Evolutionary conservation across 768 basidiomycete genomes (phyloP).

Genomic region (Mycena galopus): DNA sequence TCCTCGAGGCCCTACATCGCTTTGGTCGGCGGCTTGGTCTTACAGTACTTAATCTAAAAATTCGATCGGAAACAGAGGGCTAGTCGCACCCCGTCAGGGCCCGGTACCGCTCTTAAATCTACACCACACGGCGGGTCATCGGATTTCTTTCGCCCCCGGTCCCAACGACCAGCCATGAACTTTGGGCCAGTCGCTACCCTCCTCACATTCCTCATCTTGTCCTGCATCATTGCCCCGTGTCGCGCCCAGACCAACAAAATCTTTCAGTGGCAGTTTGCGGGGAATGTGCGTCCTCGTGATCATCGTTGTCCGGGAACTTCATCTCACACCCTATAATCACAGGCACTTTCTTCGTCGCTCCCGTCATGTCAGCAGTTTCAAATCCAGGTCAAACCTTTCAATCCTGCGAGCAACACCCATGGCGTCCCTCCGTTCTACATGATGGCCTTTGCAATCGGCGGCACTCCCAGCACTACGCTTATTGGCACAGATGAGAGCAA

Average conservation of each 20-base stretch:
- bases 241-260: conserved; percentile 26
- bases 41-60: conserved; percentile 26
- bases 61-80: conserved; percentile 39
- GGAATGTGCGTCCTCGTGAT: conserved; percentile 15
- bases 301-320: background rate
- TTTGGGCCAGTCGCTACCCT: conserved; percentile 29
- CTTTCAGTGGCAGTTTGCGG: conserved; percentile 32
- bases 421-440: conserved; percentile 56
- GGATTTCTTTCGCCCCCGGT: conserved; percentile 17
- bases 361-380: conserved; percentile 11
- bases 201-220: conserved; percentile 30
- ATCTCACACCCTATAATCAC: conserved; percentile 33
- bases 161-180: conserved; percentile 29
- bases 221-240: conserved; percentile 22
- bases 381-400: background rate
- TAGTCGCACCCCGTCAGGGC: conserved; percentile 38
- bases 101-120: conserved; percentile 33
- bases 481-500: conserved; percentile 53
- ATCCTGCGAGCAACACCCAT: too few relatives aligned
- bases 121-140: conserved; percentile 28
- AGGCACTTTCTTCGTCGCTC: background rate
- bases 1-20: background rate
- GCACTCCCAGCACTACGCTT: conserved; percentile 49
- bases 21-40: background rate
- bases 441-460: conserved; percentile 55